Conservation (phyloP, 441 rosid species). For the Euphorbia celastroides region DNA sequence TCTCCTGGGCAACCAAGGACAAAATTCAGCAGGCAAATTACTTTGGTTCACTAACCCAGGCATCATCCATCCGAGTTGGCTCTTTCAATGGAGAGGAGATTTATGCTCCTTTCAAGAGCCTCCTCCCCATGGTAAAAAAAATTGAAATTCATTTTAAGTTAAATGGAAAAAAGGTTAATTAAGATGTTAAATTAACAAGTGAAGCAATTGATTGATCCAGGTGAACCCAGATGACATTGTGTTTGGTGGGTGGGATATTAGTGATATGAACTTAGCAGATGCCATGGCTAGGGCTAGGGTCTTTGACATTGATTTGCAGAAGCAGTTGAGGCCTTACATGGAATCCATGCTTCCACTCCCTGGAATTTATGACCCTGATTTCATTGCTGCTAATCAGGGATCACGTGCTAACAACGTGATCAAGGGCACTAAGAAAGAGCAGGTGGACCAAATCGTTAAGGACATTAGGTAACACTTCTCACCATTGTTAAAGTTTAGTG, state of each 20-base stretch:
- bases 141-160: not conserved
- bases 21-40: conserved; percentile 91
- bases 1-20: conserved; percentile 98
- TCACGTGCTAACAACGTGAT: conserved; percentile 84
- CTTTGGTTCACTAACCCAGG: conserved; percentile 94
- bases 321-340: conserved; percentile 92
- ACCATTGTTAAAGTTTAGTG: too few relatives aligned
- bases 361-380: conserved; percentile 82
- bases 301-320: conserved; percentile 85
- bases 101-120: conserved; percentile 93
- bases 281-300: conserved; percentile 94
- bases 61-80: conserved; percentile 80
- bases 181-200: not conserved
- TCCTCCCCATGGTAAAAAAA: conserved; percentile 71
- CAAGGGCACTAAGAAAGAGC: conserved; percentile 83
- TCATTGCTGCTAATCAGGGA: conserved; percentile 92
- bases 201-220: conserved; percentile 21
- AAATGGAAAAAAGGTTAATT: not conserved
- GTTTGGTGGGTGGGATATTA: conserved; percentile 98
- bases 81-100: conserved; percentile 98
- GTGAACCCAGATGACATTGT: conserved; percentile 88
- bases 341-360: conserved; percentile 89
- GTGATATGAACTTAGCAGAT: conserved; percentile 90
- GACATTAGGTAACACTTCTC: conserved; percentile 55
- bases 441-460: conserved; percentile 62